Base-by-base conservation (phyloP, 306 rosid species). In the barrel medic (Medicago truncatula) region DNA sequence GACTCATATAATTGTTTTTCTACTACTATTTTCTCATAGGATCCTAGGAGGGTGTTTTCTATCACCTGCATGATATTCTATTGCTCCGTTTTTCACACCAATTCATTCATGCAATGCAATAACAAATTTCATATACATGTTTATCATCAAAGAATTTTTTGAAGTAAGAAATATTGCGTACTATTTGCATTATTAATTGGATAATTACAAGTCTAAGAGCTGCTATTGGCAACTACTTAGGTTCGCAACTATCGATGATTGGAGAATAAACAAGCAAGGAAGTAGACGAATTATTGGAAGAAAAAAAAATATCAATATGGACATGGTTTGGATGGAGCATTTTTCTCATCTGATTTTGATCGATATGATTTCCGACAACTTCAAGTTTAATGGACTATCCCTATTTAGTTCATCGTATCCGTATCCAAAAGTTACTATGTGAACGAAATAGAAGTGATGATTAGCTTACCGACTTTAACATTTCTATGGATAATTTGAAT, bases 21-120 rank as follows among this genome's bases (percentile, higher is more conserved):
- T 68, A 81, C 21, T 68, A 81, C 74, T 36, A 23, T 73, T 46
- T 47, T 41, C 52, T 77, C 83, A 84, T 84, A 63, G 87, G 80
- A 81, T 84, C 85, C 83, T 73, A 80, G 85, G 74, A 52, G 59
- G 15, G 44, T 34, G 77, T 21, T 53, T 72, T 61, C 46, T 38
- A 57, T 77, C 77, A 23, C 71, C 73, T 62, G 59, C 66, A 28
- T 60, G 2, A 28, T 60, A 61, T 76, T 36, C 68, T 4, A 34
- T 36, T 82, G 67, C 71, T 65, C 40, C 40, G 75, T 36, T 54
- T 70, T 56, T 71, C 71, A 71, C 75, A 8, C 77, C 38, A 13
- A 47, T 63, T 74, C 77, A 75, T 61, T 74, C 68, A 62, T 68
- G 61, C 28, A 21, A 13, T 70, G 38, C 56, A 38, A 43, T 70